Base-by-base conservation (phyloP, 257 asterid species). In the Oldenlandia corymbosa region DNA sequence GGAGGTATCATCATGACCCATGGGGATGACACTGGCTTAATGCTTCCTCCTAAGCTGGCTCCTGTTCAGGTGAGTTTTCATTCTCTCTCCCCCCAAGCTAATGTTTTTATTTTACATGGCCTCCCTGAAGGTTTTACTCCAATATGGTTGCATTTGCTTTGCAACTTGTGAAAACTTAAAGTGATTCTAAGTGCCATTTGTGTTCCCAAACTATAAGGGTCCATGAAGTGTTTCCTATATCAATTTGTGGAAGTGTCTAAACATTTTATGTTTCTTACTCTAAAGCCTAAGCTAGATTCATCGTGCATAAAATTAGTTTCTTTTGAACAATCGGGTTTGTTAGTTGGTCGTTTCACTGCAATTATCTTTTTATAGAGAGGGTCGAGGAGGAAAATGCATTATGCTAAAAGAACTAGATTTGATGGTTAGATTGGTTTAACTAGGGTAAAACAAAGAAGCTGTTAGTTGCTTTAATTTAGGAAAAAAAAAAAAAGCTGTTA, bases 1-100 rank as follows among this genome's bases (percentile, higher is more conserved):
- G 99, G 99, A 64, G 97, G 94, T 72, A 88, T 93, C 70, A 90
- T 90, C 68, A 93, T 90, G 97, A 86, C 99, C 45, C 97, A 90
- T 74, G 97, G 99, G 23, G 99, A 93, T 81, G 99, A 93, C 61
- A 69, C 83, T 71, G 99, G 99, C 54, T 76, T 93, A 73, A 78
- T 90, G 90, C 94, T 90, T 53, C 96, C 99, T 23, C 99, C 97
- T 3, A 84, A 84, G 69, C 80, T 93, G 71, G 99, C 99, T 48
- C 97, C 95, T 48, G 43, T 90, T 43, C 96, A 93, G 99, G 97
- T 85, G 55, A 56, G 76, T 55, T 16, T 13, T 48, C 72, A 56
- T 68, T 45, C 71, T 36, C 62, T 66, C 67, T n/a, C n/a, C n/a
- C n/a, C n/a, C n/a, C n/a, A n/a, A n/a, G n/a, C n/a, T n/a, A n/a